These are phyloP conservation scores for Potentilla sterilis DNA, from an alignment of 306 rosid genomes.

Conservation along the genomic window DNA sequence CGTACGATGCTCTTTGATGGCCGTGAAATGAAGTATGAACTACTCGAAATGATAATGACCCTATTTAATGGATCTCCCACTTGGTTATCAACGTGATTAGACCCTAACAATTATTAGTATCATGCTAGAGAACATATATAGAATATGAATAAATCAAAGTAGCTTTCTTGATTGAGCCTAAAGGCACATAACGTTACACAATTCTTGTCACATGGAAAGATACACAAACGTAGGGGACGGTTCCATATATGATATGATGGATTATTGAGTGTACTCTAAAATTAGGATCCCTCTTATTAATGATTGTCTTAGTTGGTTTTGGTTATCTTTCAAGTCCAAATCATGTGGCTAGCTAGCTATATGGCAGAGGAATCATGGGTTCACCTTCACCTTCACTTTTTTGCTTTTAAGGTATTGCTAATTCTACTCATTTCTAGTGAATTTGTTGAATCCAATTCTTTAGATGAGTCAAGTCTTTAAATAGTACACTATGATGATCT, in stretches of 20 bases:
- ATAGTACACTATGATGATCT: too few species aligned
- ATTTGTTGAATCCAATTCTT: too few species aligned
- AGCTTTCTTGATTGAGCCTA: slow-evolving; percentile 7
- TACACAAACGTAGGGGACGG: background rate
- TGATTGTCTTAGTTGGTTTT: background rate
- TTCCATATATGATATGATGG: background rate
- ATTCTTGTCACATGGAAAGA: background rate
- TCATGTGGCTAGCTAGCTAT: background rate
- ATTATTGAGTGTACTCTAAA: slow-evolving; percentile 1
- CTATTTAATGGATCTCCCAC: background rate
- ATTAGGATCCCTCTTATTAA: background rate
- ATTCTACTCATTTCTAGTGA: too few species aligned
- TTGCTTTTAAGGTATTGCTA: too few species aligned
- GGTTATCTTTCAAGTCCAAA: background rate
- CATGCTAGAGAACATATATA: background rate
- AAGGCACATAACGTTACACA: background rate
- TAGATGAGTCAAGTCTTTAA: too few species aligned
- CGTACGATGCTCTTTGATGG: background rate
- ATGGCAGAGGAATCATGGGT: slow-evolving; percentile 1
- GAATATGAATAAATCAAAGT: background rate
- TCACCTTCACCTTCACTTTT: background rate
- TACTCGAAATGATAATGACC: background rate
- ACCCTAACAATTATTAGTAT: background rate
- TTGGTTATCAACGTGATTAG: background rate
- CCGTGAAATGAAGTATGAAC: background rate